phyloP scores from a whole-genome alignment of 2,329 filamentous ascomycete genomes.

The Ophiostoma ulmi region DNA sequence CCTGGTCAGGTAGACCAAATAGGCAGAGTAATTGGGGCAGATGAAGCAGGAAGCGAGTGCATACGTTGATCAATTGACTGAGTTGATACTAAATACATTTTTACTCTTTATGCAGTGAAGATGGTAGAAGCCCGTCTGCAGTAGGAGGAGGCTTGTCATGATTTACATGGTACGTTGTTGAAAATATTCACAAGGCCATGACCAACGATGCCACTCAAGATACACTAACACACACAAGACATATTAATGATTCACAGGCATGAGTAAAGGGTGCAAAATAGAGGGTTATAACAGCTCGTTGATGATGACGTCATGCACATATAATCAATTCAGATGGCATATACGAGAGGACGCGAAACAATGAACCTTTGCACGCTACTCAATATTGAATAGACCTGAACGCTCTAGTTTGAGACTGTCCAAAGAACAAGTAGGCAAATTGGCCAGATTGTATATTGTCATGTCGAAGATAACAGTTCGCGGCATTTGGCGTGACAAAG shows the following conservation, averaged over 20 bases:
- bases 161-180: too few relatives aligned
- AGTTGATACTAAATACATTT: not conserved
- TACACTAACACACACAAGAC: not conserved
- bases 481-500: not conserved
- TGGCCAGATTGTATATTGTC: not conserved
- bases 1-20: not conserved
- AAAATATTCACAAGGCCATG: too few relatives aligned
- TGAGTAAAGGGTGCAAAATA: not conserved
- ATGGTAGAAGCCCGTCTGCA: too few relatives aligned
- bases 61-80: too few relatives aligned
- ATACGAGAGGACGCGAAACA: not conserved
- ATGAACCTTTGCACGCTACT: not conserved
- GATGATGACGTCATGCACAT: not conserved
- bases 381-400: not conserved
- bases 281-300: not conserved
- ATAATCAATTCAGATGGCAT: not conserved
- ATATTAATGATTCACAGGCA: not conserved
- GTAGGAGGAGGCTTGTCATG: too few relatives aligned
- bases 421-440: not conserved
- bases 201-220: too few relatives aligned
- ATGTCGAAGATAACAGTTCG: not conserved
- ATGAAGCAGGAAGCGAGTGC: not conserved
- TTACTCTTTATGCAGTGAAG: too few relatives aligned
- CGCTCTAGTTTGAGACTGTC: not conserved
- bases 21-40: not conserved